phyloP scores from a whole-genome alignment of 106 monocot species.

The Platanthera zijinensis region DNA sequence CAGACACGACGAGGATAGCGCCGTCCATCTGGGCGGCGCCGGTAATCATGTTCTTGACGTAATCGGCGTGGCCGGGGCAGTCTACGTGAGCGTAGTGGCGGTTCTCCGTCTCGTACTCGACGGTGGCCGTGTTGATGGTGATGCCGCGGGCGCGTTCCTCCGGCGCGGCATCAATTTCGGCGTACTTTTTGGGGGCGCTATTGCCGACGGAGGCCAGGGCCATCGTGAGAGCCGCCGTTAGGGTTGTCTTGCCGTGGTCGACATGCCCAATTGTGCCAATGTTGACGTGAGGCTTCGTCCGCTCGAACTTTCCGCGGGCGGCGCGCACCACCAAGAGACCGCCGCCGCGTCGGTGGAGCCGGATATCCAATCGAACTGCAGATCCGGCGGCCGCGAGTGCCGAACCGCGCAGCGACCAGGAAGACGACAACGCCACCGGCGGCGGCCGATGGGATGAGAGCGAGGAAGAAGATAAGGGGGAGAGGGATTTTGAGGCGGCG shows the following conservation, averaged over 20 bases:
- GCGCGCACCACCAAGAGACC: slow-evolving; percentile 35
- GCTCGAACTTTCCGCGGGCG: slow-evolving; percentile 21
- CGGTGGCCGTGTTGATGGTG: slow-evolving; percentile 82
- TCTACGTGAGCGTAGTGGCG: slow-evolving; percentile 64
- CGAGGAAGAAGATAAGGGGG: slow-evolving; percentile 7
- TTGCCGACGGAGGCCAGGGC: slow-evolving; percentile 42
- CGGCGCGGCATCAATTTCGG: slow-evolving; percentile 78
- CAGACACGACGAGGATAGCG: slow-evolving; percentile 65
- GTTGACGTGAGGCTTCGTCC: slow-evolving; percentile 13
- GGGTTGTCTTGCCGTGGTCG: slow-evolving; percentile 74
- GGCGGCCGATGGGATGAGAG: background rate
- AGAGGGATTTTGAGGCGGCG: slow-evolving; percentile 16
- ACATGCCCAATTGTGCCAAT: slow-evolving; percentile 27
- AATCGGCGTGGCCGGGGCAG: slow-evolving; percentile 62
- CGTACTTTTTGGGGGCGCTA: slow-evolving; percentile 53
- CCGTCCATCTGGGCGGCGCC: slow-evolving; percentile 62
- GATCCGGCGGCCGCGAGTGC: background rate
- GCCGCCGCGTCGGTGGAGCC: background rate
- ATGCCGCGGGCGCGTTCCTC: slow-evolving; percentile 77
- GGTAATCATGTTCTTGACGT: slow-evolving; percentile 68
- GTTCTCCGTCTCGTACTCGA: slow-evolving; percentile 71
- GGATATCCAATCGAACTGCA: background rate
- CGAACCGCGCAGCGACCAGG: no score
- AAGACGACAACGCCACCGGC: background rate
- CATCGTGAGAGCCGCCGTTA: slow-evolving; percentile 66